A percentile compares a stretch with the other conserved stretches of the same genome.
These are phyloP conservation scores for Globisporangium heterothallicum DNA, from an alignment of 352 stramenopile genomes.

Conservation along the genomic window DNA sequence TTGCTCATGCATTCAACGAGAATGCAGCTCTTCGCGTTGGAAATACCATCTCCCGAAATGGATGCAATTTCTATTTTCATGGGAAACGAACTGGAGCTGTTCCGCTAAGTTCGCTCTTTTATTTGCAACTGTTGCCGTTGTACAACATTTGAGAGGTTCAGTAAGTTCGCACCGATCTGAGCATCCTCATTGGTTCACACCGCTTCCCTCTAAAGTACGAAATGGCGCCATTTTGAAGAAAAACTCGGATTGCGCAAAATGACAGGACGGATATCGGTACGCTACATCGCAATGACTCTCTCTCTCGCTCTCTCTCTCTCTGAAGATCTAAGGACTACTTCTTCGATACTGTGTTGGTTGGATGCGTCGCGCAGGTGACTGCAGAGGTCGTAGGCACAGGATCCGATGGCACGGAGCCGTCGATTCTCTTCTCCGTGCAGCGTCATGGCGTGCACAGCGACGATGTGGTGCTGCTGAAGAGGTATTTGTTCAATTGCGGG, in stretches of 20 bases:
- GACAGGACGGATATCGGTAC: constrained; percentile 11
- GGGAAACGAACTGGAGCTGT: too few species aligned
- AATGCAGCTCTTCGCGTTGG: background rate
- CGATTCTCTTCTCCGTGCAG: constrained; percentile 58
- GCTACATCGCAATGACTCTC: background rate
- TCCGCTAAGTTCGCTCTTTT: background rate
- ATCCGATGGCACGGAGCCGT: constrained; percentile 63
- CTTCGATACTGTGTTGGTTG: background rate
- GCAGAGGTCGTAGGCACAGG: constrained; percentile 58
- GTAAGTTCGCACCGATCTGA: too few species aligned
- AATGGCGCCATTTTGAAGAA: constrained; percentile 5
- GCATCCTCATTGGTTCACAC: constrained; percentile 5
- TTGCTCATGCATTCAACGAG: background rate
- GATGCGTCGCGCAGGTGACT: constrained; percentile 24
- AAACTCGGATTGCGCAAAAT: background rate
- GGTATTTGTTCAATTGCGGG: constrained; percentile 71
- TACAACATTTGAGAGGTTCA: too few species aligned
- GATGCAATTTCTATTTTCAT: constrained; percentile 7
- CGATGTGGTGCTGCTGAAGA: constrained; percentile 50
- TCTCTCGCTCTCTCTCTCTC: background rate
- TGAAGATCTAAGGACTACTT: background rate
- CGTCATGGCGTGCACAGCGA: constrained; percentile 59
- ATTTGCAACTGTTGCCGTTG: too few species aligned
- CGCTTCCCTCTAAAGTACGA: constrained; percentile 8
- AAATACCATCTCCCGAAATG: background rate